Base-by-base conservation (phyloP, 2,329 filamentous ascomycete species). In the Incumbomyces lentus region DNA sequence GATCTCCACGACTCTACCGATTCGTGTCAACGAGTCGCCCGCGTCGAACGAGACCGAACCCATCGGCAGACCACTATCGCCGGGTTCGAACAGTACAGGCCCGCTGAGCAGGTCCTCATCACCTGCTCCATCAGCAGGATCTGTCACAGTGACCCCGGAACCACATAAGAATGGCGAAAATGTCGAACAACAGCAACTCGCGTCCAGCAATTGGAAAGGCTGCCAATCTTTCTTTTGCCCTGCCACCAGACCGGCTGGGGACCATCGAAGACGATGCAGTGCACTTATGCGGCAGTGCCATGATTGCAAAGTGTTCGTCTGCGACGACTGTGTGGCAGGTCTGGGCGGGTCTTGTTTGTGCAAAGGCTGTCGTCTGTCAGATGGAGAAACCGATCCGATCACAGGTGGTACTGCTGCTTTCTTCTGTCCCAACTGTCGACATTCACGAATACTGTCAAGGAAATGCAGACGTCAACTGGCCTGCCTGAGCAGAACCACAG, bases 161-260 rank as follows among this genome's bases (percentile, higher is more conserved):
- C 61, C 49, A 61, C 68, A 41, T 60, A 63, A 19, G 50, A 63
- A 3, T 51, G 61, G n/a, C 62, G 65, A 40, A 30, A 49, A 30
- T 12, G 10, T 29, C 4, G 37, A 33, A 31, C 46, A 48, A 19
- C 46, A 45, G 13, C 35, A 45, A 6, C 26, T 45, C 26, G 13
- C 44, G 31, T 52, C 58, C 6, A 60, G 61, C 6, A 63, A 57
- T 46, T 71, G 69, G 69, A 63, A 65, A 56, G 69, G 69, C 14
- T 72, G 69, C 50, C 66, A 68, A 47, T 68, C 69, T 7, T 68
- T 71, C 50, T 70, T 70, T 53, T 72, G 69, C 47, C 67, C 68
- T 1, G 61, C 64, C 31, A 65, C 62, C 44, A 64, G 68, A 33
- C 57, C 63, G 4, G 54, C 67, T 11, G 66, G 68, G 10, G 69